Conservation (phyloP, 345 rosid genomes). For the Mangifera indica region DNA sequence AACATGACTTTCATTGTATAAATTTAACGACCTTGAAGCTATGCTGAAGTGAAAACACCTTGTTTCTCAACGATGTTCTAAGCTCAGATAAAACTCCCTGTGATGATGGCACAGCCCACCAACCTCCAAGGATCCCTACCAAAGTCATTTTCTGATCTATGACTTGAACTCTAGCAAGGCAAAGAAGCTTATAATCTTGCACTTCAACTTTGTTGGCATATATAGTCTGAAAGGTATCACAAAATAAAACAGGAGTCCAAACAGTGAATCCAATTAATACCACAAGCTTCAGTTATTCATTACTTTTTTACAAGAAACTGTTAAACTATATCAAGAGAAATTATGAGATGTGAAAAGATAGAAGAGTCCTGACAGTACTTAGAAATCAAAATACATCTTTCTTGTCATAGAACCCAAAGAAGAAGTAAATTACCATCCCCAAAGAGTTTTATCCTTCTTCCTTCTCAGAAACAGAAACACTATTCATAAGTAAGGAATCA, state of each 20-base stretch:
- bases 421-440: too few relatives aligned
- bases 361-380: too few relatives aligned
- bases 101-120: conserved; percentile 51
- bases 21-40: background rate
- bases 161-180: conserved; percentile 53
- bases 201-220: conserved; percentile 56
- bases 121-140: conserved; percentile 57
- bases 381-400: too few relatives aligned
- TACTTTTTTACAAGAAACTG: too few relatives aligned
- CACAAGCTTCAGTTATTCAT: background rate
- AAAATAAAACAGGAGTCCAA: background rate
- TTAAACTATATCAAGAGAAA: too few relatives aligned
- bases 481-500: too few relatives aligned
- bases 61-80: conserved; percentile 15
- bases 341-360: too few relatives aligned
- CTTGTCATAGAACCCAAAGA: too few relatives aligned
- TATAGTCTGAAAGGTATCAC: conserved; percentile 34
- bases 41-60: conserved; percentile 16
- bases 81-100: conserved; percentile 16
- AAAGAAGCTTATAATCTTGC: conserved; percentile 48
- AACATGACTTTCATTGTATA: background rate
- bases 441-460: too few relatives aligned
- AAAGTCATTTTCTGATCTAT: conserved; percentile 34
- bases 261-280: background rate
- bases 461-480: too few relatives aligned